A percentile compares a stretch with the other conserved stretches of the same genome.
Conservation (phyloP, 2,329 filamentous ascomycete species). For the Rachicladosporium sp. region DNA sequence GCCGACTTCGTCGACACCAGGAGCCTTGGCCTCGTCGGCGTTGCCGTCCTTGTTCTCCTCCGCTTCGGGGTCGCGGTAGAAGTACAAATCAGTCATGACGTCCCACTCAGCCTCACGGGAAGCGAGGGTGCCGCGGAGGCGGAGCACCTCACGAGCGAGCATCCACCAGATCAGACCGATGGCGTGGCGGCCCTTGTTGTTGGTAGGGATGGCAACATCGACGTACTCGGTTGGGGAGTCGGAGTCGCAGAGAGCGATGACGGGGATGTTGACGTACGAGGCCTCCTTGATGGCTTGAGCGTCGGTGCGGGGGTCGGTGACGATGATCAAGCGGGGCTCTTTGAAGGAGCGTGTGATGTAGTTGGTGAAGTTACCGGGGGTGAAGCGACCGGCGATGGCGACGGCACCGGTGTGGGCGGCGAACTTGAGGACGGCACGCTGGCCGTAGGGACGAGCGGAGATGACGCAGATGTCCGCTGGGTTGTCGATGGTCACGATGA, state of each 20-base stretch:
- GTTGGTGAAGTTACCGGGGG: slow-evolving; percentile 99
- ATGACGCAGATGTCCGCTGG: slow-evolving; percentile 98
- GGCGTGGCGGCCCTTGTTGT: slow-evolving; percentile 99
- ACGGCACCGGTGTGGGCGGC: slow-evolving; percentile 95
- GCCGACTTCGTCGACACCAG: slow-evolving; percentile 74
- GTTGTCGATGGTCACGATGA: slow-evolving; percentile 99
- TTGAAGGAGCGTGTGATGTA: slow-evolving; percentile 99
- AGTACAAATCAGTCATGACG: slow-evolving; percentile 99
- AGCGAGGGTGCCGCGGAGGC: slow-evolving; percentile 91
- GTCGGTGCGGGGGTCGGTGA: slow-evolving; percentile 98
- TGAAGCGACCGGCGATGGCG: slow-evolving; percentile 98
- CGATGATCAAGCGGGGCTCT: slow-evolving; percentile 98
- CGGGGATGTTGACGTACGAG: slow-evolving; percentile 99
- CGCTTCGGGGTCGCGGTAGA: slow-evolving; percentile 99
- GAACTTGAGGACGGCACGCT: slow-evolving; percentile 99
- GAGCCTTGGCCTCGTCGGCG: slow-evolving; percentile 73
- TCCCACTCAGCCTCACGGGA: slow-evolving; percentile 97
- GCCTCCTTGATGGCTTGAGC: slow-evolving; percentile 99
- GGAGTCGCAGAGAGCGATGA: slow-evolving; percentile 97
- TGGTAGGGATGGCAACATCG: slow-evolving; percentile 98
- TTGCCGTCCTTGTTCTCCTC: slow-evolving; percentile 96
- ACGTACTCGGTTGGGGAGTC: slow-evolving; percentile 99
- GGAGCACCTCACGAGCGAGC: slow-evolving; percentile 98
- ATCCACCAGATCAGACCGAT: slow-evolving; percentile 99
- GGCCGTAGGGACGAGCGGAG: slow-evolving; percentile 97